Conservation (phyloP, 1,139 yeast species). For the Yamadazyma diddensiae region DNA sequence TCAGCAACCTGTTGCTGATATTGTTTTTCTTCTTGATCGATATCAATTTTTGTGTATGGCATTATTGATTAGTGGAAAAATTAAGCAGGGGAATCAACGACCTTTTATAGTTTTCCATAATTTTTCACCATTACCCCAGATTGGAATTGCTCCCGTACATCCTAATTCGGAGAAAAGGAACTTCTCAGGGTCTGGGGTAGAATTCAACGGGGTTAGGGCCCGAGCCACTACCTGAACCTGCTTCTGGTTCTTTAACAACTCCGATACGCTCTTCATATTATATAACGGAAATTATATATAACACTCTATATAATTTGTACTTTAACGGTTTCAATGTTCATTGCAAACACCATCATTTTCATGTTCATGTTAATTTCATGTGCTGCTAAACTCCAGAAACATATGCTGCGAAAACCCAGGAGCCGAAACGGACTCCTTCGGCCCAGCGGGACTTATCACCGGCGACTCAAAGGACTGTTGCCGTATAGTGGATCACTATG, state of each 20-base stretch:
- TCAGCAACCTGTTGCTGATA: conserved; percentile 70
- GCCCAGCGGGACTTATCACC: conserved; percentile 3
- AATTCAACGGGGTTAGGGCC: too few species aligned
- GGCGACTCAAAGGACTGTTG: too few species aligned
- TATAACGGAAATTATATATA: too few species aligned
- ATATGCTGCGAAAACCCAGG: conserved; percentile 11
- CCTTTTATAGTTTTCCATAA: conserved; percentile 10
- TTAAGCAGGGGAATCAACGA: conserved; percentile 1
- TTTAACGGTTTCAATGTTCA: too few species aligned
- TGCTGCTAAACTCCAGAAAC: conserved; percentile 2
- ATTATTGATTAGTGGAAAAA: conserved; percentile 16
- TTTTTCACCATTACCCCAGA: conserved; percentile 7
- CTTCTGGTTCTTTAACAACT: too few species aligned
- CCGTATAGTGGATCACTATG: too few species aligned
- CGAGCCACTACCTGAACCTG: too few species aligned
- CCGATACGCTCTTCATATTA: too few species aligned
- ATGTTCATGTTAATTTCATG: background rate
- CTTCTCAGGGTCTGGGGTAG: conserved; percentile 1
- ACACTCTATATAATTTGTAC: too few species aligned
- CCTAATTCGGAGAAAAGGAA: conserved; percentile 6
- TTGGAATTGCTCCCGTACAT: conserved; percentile 9
- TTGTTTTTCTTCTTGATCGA: conserved; percentile 59
- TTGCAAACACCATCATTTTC: too few species aligned
- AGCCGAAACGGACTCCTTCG: conserved; percentile 9
- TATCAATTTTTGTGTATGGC: conserved; percentile 54